These are phyloP conservation scores for Pseudohyphozyma bogoriensis DNA, from an alignment of 768 basidiomycete genomes.

Conservation along the genomic window DNA sequence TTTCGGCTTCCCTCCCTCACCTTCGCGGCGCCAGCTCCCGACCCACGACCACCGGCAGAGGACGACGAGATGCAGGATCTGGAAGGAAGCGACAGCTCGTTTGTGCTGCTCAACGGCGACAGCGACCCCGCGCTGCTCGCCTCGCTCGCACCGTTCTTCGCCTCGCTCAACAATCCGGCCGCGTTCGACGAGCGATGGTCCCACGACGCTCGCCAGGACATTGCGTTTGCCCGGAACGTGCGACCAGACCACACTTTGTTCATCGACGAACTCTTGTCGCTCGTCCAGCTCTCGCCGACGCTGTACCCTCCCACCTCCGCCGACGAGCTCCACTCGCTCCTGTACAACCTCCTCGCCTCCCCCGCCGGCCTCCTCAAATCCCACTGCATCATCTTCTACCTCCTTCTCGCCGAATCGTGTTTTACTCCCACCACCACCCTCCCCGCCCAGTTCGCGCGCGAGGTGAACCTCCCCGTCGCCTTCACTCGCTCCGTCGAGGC, in stretches of 20 bases:
- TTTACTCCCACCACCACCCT: neutral
- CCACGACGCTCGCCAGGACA: neutral
- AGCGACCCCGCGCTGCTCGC: neutral
- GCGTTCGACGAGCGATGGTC: neutral
- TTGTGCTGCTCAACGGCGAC: constrained; percentile 8
- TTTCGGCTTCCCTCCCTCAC: too few relatives aligned
- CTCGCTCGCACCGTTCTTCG: neutral
- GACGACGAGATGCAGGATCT: neutral
- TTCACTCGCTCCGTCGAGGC: constrained; percentile 15
- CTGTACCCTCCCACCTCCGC: constrained; percentile 7
- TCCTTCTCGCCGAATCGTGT: constrained; percentile 7
- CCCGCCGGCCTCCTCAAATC: neutral
- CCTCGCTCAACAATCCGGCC: neutral
- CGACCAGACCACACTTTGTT: constrained; percentile 11
- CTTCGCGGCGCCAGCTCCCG: too few relatives aligned
- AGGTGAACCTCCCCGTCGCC: constrained; percentile 14
- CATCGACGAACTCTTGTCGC: constrained; percentile 14
- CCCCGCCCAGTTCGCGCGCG: constrained; percentile 3
- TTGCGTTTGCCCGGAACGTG: neutral
- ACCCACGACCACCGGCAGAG: neutral
- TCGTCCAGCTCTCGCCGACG: neutral
- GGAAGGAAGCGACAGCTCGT: neutral
- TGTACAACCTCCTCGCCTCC: neutral
- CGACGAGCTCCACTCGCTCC: neutral
- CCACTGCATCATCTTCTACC: constrained; percentile 24